These are phyloP conservation scores for Kodamaea nitidulidarum DNA, from an alignment of 805 yeast genomes.

Conservation along the genomic window DNA sequence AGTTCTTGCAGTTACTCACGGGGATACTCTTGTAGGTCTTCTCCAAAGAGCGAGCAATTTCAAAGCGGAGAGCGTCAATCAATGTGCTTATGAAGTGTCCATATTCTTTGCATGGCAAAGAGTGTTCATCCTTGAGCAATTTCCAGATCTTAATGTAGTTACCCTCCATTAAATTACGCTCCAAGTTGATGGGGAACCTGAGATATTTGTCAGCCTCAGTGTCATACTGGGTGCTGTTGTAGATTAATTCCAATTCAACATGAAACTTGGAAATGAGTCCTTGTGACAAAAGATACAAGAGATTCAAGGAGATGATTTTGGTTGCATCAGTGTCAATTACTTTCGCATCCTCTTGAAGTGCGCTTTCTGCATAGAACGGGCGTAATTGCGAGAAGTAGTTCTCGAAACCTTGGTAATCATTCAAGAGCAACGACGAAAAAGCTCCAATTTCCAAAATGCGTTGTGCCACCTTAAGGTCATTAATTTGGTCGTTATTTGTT, in stretches of 20 bases:
- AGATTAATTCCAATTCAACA: slow-evolving; percentile 76
- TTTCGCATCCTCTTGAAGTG: slow-evolving; percentile 37
- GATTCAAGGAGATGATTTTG: slow-evolving; percentile 71
- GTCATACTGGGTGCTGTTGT: slow-evolving; percentile 51
- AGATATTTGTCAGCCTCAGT: slow-evolving; percentile 60
- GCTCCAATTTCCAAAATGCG: slow-evolving; percentile 88
- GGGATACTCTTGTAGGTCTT: slow-evolving; percentile 75
- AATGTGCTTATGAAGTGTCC: slow-evolving; percentile 71
- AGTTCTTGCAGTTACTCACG: slow-evolving; percentile 72
- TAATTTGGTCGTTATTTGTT: slow-evolving; percentile 40
- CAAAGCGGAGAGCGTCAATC: slow-evolving; percentile 74
- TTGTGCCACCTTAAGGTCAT: slow-evolving; percentile 74
- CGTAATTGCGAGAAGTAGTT: slow-evolving; percentile 69
- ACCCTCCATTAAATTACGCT: slow-evolving; percentile 94
- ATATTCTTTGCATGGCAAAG: slow-evolving; percentile 70
- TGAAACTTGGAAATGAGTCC: slow-evolving; percentile 88
- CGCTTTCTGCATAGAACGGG: slow-evolving; percentile 60
- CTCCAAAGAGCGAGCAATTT: slow-evolving; percentile 81
- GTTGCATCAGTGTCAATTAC: slow-evolving; percentile 36
- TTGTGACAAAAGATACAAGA: slow-evolving; percentile 72
- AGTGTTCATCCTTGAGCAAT: slow-evolving; percentile 52
- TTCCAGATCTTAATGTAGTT: slow-evolving; percentile 90
- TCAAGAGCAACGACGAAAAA: slow-evolving; percentile 62
- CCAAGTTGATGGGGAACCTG: slow-evolving; percentile 82
- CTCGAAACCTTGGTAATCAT: slow-evolving; percentile 62